A percentile compares a stretch with the other conserved stretches of the same genome.
Conservation (phyloP, 306 rosid genomes). For the Prunus salicina region DNA sequence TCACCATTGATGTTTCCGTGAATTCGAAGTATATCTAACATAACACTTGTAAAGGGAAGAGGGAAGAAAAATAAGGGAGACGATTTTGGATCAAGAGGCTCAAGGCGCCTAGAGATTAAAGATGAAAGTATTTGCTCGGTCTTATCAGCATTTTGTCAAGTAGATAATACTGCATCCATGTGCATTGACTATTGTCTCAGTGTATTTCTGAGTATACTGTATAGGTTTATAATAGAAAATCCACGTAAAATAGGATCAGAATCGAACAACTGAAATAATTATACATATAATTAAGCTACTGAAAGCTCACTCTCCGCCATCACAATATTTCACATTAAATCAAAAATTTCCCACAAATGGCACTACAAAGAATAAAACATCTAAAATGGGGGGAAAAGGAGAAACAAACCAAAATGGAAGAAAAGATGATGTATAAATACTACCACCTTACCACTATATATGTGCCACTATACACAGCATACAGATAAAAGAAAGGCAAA, state of each 20-base stretch:
- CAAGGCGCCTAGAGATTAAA: not conserved
- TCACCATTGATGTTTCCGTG: not conserved
- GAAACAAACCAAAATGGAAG: not conserved
- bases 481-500: constrained; percentile 8
- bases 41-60: too few relatives aligned
- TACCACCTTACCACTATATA: constrained; percentile 10
- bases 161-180: not conserved
- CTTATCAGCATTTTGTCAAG: not conserved
- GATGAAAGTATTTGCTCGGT: not conserved
- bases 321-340: constrained; percentile 14
- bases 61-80: too few relatives aligned
- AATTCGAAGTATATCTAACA: not conserved
- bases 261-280: not conserved
- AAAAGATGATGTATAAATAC: constrained; percentile 10
- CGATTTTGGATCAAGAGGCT: not conserved
- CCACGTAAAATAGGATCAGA: not conserved
- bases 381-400: not conserved
- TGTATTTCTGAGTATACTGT: not conserved
- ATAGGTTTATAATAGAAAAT: too few relatives aligned
- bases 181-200: not conserved
- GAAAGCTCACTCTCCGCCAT: not conserved
- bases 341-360: constrained; percentile 15
- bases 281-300: not conserved
- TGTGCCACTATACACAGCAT: constrained; percentile 20
- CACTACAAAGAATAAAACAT: constrained; percentile 14